phyloP scores from a whole-genome alignment of 306 rosid species.

The Lablab purpureus region DNA sequence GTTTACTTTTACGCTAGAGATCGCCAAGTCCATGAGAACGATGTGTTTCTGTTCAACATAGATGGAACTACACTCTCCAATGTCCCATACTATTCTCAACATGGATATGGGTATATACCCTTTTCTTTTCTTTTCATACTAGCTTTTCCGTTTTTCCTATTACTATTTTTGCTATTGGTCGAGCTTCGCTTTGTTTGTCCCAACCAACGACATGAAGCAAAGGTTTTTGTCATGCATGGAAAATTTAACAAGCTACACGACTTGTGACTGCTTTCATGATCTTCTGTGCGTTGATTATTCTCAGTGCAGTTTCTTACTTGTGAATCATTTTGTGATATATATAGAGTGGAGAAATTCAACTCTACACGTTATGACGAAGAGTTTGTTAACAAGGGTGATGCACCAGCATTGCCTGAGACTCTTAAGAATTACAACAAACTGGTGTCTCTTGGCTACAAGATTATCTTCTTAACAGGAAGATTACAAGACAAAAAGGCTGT shows the following conservation, averaged over 20 bases:
- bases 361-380: slow-evolving; percentile 32
- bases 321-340: too few relatives aligned
- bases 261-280: too few relatives aligned
- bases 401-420: slow-evolving; percentile 62
- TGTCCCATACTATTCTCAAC: slow-evolving; percentile 56
- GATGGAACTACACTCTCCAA: slow-evolving; percentile 71
- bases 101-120: slow-evolving; percentile 61
- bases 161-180: too few relatives aligned
- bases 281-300: too few relatives aligned
- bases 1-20: slow-evolving; percentile 42
- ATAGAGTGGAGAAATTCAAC: slow-evolving; percentile 51
- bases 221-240: too few relatives aligned
- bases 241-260: too few relatives aligned
- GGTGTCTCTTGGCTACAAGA: slow-evolving; percentile 48
- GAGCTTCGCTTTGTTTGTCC: too few relatives aligned
- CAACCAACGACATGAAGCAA: too few relatives aligned
- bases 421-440: slow-evolving; percentile 45
- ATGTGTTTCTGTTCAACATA: slow-evolving; percentile 58
- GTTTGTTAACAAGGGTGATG: slow-evolving; percentile 36
- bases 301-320: too few relatives aligned
- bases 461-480: slow-evolving; percentile 63
- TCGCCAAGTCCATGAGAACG: slow-evolving; percentile 40
- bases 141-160: too few relatives aligned
- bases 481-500: not conserved
- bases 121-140: not conserved